Evolutionary conservation across 1,284 basidiomycete genomes (phyloP), one percentile per base, ranked within the genome.

Genomic region (Puccinia coronata): DNA sequence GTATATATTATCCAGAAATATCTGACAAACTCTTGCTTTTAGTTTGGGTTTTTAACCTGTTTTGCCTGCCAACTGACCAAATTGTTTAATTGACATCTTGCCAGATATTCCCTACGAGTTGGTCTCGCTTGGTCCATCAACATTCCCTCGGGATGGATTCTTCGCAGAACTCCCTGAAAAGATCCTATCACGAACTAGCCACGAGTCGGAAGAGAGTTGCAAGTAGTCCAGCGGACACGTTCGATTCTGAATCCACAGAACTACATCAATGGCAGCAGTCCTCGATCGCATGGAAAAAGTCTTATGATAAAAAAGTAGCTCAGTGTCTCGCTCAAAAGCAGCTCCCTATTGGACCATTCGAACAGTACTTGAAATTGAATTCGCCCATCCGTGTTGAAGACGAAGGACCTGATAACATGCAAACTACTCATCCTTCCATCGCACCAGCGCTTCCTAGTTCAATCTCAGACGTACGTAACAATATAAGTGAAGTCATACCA

Each of bases 221-320:
- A 1, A 67, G 41, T 28, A 67, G 39, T 47, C 47, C 41, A 43
- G 25, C 63, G 18, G 41, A 67, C 63, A n/a, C n/a, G 4, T 67
- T 34, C n/a, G 69, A 71, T 71, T 39, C 69, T 74, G 34, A 59
- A 74, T 43, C 57, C 18, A 39, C n/a, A 23, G 51, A 57, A 18
- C 39, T 74, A 23, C 4, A 74, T 74, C 53, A 39, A 31, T 74
- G 72, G 72, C 72, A 59, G n/a, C 34, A 47, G 43, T 28, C 53
- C 41, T 55, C 72, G 18, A 53, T 59, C 25, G 34, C 51, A 6
- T 74, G 72, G 72, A 74, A 74, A 59, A 61, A 53, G 25, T 74
- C 72, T 74, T 59, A 74, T 28, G 72, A 74, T 43, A 31, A 59
- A 31, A 74, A 74, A 61, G 72, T 74, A 20, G 25, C 51, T 2